Evolutionary conservation across 352 stramenopile genomes (phyloP).

Genomic region (Phytopythium mirpurense): DNA sequence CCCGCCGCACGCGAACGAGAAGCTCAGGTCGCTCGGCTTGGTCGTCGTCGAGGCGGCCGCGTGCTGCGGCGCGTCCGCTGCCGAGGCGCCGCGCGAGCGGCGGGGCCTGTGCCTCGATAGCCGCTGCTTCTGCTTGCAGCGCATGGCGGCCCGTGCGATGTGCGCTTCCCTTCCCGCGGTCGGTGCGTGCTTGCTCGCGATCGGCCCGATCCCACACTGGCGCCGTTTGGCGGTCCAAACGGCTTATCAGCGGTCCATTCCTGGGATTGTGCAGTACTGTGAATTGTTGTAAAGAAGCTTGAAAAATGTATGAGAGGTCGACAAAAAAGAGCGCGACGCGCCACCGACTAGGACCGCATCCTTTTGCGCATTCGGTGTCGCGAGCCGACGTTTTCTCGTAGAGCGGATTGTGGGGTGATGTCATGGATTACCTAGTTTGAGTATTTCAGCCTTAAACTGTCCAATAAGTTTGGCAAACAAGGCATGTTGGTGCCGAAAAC

Average conservation of each 20-base stretch:
- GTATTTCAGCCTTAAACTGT: no score
- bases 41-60: no score
- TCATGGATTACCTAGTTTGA: no score
- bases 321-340: constrained; percentile 1
- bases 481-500: no score
- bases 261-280: no score
- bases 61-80: not conserved
- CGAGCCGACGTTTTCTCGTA: constrained; percentile 7
- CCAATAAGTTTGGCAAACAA: no score
- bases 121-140: not conserved
- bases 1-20: constrained; percentile 83
- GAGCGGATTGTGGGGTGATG: not conserved
- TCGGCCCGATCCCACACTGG: not conserved
- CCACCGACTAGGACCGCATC: constrained; percentile 9
- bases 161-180: no score
- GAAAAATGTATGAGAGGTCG: no score
- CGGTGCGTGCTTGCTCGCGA: not conserved
- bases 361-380: constrained; percentile 13
- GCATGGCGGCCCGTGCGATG: no score
- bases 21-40: constrained; percentile 31
- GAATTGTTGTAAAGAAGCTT: no score
- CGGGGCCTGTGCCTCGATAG: not conserved
- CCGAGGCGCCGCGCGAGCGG: not conserved
- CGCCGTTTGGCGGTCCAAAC: not conserved
- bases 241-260: no score